Evolutionary conservation across 2,329 filamentous ascomycete species (phyloP), one percentile per base, ranked within the genome.

Genomic region (Calonectria ilicicola): DNA sequence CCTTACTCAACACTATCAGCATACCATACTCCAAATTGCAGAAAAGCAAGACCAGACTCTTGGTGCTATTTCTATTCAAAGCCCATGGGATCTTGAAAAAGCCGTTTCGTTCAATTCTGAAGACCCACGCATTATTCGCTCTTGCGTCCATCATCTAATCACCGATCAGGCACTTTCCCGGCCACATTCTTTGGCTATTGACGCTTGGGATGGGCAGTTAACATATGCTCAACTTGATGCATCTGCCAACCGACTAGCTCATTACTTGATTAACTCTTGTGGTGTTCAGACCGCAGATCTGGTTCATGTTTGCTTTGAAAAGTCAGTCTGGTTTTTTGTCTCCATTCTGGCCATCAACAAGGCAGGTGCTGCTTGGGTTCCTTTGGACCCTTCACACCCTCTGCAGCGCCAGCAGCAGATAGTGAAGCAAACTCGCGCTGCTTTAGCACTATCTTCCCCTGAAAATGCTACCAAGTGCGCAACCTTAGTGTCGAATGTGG

Each of bases 291-390:
- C 63, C 15, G 26, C 70, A 0, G 60, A 32, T 0, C 29, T 77
- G 26, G 75, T 78, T 1, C 72, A 70, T 2, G 77, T 74, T 35
- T 79, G 77, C 7, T 75, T 79, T 65, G 77, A 81, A 10, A 81
- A 78, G 14, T 79, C 78, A 1, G 40, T 74, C 1, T 78, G 78
- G 78, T 66, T 76, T 1, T 49, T 77, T 5, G 72, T 81, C 17
- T 66, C 79, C 0, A 77, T 81, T 65, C 68, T 81, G 3, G 78
- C 77, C 6, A 74, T 81, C 3, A 35, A 76, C 2, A 78, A 80
- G 10, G 74, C 78, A 1, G 80, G 80, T 0, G 80, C 77, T 19
- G 70, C 72, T 0, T 72, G 78, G n/a, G 66, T 81, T 23, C 78
- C 79, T 0, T 21, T 81, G 21, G 79, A 81, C 8, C 76, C 80